Conservation (phyloP, 2,329 filamentous ascomycete species). For the Sarocladium brachiariae region DNA sequence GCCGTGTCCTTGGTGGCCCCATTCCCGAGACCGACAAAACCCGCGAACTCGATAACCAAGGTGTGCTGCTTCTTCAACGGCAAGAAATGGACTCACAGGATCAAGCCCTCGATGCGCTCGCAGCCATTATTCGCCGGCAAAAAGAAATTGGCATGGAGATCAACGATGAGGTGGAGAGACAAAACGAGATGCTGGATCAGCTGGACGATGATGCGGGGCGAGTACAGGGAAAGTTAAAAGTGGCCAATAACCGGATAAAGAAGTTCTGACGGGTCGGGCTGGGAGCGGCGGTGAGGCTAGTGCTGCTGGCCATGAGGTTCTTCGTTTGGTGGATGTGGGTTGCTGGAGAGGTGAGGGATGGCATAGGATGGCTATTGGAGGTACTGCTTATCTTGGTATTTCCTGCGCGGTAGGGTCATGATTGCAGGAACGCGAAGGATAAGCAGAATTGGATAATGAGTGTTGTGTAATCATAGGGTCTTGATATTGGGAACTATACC, state of each 20-base stretch:
- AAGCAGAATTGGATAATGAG: neutral
- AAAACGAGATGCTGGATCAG: conserved; percentile 63
- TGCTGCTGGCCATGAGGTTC: conserved; percentile 22
- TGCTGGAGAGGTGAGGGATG: conserved; percentile 16
- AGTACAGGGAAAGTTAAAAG: conserved; percentile 60
- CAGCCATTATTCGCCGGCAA: conserved; percentile 63
- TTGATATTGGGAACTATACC: conserved; percentile 7
- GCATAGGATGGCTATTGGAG: conserved; percentile 12
- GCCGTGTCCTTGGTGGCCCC: conserved; percentile 63
- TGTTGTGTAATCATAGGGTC: neutral
- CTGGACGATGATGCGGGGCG: conserved; percentile 61
- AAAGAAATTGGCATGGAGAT: conserved; percentile 74
- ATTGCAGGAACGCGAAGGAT: neutral
- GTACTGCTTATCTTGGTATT: conserved; percentile 5
- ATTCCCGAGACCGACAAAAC: conserved; percentile 70
- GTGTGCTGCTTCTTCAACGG: conserved; percentile 66
- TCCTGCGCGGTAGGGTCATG: neutral
- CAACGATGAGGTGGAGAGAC: conserved; percentile 63
- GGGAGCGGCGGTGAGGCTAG: conserved; percentile 18
- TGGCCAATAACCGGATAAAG: conserved; percentile 65
- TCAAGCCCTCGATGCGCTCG: conserved; percentile 60
- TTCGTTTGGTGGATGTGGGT: conserved; percentile 27
- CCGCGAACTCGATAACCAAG: conserved; percentile 67
- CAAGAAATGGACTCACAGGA: conserved; percentile 72
- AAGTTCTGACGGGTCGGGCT: conserved; percentile 48